Percentiles rank a stretch among this genome's conserved stretches.
phyloP scores from a whole-genome alignment of 495 filamentous ascomycete genomes.

The Amniculicola lignicola region DNA sequence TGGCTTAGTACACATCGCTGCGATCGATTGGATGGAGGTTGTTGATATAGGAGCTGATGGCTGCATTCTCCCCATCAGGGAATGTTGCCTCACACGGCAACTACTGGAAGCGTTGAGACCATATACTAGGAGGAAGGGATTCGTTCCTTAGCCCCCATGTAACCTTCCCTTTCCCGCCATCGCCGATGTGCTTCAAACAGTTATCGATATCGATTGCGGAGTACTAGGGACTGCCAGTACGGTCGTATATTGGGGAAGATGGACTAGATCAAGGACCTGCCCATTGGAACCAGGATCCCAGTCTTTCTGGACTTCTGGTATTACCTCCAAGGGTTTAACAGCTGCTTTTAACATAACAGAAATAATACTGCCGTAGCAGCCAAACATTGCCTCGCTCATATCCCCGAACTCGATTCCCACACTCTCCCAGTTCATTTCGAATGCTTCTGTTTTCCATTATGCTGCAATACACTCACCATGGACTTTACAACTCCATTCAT shows the following conservation, averaged over 20 bases:
- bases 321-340: background rate
- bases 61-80: slow-evolving; percentile 35
- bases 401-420: background rate
- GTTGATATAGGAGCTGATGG: slow-evolving; percentile 49
- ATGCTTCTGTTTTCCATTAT: background rate
- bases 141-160: background rate
- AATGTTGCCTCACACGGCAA: slow-evolving; percentile 44
- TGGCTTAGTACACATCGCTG: slow-evolving; percentile 39
- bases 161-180: background rate
- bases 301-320: background rate
- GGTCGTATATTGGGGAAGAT: background rate
- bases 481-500: background rate
- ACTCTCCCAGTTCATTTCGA: background rate
- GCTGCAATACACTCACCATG: background rate
- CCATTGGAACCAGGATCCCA: background rate
- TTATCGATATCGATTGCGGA: background rate
- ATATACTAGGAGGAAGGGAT: background rate
- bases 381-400: background rate
- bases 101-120: slow-evolving; percentile 38
- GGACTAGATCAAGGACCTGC: background rate
- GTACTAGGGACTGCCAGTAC: background rate
- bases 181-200: background rate
- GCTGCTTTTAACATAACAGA: background rate
- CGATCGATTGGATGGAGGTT: slow-evolving; percentile 47
- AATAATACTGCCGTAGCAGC: background rate